Conservation (phyloP, 805 yeast genomes). For the Saccharomycopsis microspora region DNA sequence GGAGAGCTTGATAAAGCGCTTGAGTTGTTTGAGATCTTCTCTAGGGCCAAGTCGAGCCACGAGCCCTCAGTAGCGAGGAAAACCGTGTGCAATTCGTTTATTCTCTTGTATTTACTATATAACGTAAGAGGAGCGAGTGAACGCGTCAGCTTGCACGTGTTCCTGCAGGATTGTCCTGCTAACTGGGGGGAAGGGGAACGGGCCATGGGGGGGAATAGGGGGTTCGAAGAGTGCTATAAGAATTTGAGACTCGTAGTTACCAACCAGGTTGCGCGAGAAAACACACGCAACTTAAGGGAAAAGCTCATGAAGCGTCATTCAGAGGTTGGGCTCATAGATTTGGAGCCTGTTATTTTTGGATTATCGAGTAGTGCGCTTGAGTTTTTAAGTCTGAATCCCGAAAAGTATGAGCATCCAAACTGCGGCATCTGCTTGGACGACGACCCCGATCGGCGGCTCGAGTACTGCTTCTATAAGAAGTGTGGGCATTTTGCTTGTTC, state of each 20-base stretch:
- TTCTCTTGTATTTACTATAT: no score
- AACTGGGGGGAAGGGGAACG: not conserved
- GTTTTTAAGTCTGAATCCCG: not conserved
- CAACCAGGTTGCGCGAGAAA: not conserved
- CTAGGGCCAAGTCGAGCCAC: no score
- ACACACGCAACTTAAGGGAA: not conserved
- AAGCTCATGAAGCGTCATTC: not conserved
- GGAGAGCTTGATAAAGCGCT: no score
- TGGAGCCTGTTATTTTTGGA: not conserved
- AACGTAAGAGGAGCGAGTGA: no score
- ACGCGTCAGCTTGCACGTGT: not conserved
- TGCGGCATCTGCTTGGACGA: constrained; percentile 1
- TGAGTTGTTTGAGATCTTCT: no score
- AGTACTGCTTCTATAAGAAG: not conserved
- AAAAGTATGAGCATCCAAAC: not conserved
- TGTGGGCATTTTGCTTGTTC: not conserved
- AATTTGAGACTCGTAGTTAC: not conserved
- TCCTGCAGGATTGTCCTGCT: not conserved
- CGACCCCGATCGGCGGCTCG: not conserved
- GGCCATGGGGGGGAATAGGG: not conserved
- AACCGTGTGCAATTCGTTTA: no score
- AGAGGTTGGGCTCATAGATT: not conserved
- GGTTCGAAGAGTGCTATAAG: not conserved
- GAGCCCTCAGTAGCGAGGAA: no score
- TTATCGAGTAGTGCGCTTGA: not conserved